Evolutionary conservation across 225 moss, liverwort and hornwort species (phyloP), one percentile per base, ranked within the genome.

Genomic region (Anthoceros angustus): DNA sequence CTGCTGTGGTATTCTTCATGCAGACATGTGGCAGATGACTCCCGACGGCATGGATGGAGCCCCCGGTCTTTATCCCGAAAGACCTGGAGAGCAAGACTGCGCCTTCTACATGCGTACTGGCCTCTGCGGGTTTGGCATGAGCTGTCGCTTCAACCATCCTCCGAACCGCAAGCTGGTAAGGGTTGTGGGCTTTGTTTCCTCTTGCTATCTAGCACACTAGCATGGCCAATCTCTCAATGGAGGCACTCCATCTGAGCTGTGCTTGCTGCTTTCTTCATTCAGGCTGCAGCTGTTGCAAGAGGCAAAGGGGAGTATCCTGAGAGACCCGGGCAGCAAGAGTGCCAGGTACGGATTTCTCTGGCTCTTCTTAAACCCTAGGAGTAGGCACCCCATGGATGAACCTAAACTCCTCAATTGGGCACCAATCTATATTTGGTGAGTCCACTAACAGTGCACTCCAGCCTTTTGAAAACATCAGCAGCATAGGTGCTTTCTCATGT

Each of bases 291-390:
- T 20, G 64, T 26, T 64, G 64, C 64, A 39, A 11, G 64, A 39
- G 64, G 64, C 16, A 98, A 98, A 78, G 92, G 98, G 39, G 98
- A 98, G 74, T 98, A 98, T 66, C 98, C 98, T 24, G 98, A 98
- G 74, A 77, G 98, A 72, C 73, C 81, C 66, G 98, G 92, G 41
- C 98, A 98, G 85, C 92, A 89, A 7, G 98, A 98, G 74, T 98
- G 98, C 26, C 64, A 64, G 64, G 64, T 64, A 64, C 64, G 7
- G 7, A 41, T 39, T 64, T 8, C 64, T 20, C 16, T 64, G 24
- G 16, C 12, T 67, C 12, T 39, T 18, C 41, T 2, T 6, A 12
- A 43, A 67, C 16, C 42, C 42, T 12, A 18, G 11, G 6, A 41
- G n/a, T 67, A 67, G 42, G 39, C 20, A 12, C 2, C 1, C 14